Evolutionary conservation across 306 rosid genomes (phyloP).

Genomic region (Benincasa hispida): DNA sequence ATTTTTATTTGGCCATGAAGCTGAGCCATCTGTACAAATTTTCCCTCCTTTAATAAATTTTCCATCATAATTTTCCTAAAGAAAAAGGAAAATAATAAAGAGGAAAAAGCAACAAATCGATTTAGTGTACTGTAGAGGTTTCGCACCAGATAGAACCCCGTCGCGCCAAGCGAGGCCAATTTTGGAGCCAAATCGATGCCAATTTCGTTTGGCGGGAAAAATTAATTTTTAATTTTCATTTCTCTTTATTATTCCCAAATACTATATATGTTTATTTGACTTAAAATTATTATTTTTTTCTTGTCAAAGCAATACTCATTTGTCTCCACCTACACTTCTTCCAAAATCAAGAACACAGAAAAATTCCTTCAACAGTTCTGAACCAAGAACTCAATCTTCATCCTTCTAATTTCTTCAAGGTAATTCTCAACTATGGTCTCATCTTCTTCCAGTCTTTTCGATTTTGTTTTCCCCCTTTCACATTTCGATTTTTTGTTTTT

Average conservation of each 20-base stretch:
- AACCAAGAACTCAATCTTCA: not conserved
- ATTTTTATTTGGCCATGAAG: no score
- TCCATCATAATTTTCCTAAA: no score
- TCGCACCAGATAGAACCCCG: not conserved
- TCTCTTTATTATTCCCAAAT: not conserved
- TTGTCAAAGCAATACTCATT: not conserved
- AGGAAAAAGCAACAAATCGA: not conserved
- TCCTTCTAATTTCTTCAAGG: not conserved
- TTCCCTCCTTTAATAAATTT: no score
- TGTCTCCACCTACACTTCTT: not conserved
- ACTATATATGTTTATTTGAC: not conserved
- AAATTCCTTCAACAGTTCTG: not conserved
- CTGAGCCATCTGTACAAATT: no score
- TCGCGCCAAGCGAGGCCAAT: not conserved
- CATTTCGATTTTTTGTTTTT: not conserved
- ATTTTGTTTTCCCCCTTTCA: not conserved
- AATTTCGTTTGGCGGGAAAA: constrained; percentile 5
- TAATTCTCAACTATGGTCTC: not conserved
- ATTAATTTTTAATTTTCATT: not conserved
- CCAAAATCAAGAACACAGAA: not conserved
- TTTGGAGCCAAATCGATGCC: not conserved
- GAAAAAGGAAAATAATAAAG: not conserved
- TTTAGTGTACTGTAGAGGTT: not conserved
- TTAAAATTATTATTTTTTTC: not conserved
- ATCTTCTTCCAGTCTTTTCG: not conserved